These are phyloP conservation scores for Millerozyma miso DNA, from an alignment of 805 yeast species.

Conservation along the genomic window DNA sequence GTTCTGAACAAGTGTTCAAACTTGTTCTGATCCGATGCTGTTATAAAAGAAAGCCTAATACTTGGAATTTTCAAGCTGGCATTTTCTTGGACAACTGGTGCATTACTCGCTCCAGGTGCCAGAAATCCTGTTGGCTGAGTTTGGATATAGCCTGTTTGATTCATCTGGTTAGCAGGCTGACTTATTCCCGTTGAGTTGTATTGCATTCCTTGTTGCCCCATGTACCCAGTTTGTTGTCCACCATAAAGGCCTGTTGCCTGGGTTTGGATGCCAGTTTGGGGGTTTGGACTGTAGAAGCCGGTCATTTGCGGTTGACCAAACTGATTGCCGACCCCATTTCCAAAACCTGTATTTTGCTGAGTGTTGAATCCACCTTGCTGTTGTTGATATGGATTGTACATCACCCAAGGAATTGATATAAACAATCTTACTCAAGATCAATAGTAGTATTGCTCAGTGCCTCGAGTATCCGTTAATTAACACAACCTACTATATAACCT, in stretches of 20 bases:
- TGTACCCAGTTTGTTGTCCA: slow-evolving; percentile 14
- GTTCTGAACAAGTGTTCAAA: slow-evolving; percentile 82
- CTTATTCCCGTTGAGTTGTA: slow-evolving; percentile 17
- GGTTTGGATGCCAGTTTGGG: slow-evolving; percentile 28
- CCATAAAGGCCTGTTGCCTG: slow-evolving; percentile 16
- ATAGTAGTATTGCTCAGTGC: neutral
- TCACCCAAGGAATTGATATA: slow-evolving; percentile 10
- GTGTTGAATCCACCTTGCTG: slow-evolving; percentile 22
- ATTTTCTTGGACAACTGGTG: slow-evolving; percentile 41
- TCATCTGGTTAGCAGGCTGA: slow-evolving; percentile 17
- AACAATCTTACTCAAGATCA: neutral
- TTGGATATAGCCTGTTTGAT: slow-evolving; percentile 36
- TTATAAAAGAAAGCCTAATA: slow-evolving; percentile 78
- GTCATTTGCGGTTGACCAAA: slow-evolving; percentile 34
- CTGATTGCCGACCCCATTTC: slow-evolving; percentile 20
- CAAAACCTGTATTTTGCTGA: slow-evolving; percentile 14
- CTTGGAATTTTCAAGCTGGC: slow-evolving; percentile 61
- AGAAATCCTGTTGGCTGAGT: slow-evolving; percentile 47
- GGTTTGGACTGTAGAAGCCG: slow-evolving; percentile 38
- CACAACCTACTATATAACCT: neutral
- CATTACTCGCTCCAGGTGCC: slow-evolving; percentile 29
- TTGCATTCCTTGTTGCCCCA: slow-evolving; percentile 13
- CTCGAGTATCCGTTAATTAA: neutral
- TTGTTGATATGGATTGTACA: slow-evolving; percentile 41
- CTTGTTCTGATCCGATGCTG: slow-evolving; percentile 79